Evolutionary conservation across 371 early-diverging fungal genomes (phyloP).

Genomic region (Gilbertella persicaria): DNA sequence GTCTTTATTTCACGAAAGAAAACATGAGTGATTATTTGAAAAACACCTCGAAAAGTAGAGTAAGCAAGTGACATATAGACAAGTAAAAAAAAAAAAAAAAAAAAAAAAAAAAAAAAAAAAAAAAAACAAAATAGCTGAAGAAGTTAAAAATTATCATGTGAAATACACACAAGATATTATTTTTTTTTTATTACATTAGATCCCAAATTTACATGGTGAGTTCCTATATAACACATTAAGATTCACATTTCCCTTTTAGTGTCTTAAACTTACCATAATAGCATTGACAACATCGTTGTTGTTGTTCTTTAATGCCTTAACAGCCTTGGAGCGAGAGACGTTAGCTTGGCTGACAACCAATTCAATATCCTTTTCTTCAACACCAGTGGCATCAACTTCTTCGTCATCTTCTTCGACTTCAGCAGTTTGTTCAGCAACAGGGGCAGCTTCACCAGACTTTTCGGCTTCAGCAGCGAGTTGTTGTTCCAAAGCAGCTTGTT

Average conservation of each 20-base stretch:
- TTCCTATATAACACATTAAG: slow-evolving; percentile 6
- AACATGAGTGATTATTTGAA: slow-evolving; percentile 62
- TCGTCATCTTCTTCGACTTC: slow-evolving; percentile 63
- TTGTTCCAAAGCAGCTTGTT: slow-evolving; percentile 66
- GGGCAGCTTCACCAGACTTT: slow-evolving; percentile 43
- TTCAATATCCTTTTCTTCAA: slow-evolving; percentile 91
- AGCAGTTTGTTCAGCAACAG: slow-evolving; percentile 33
- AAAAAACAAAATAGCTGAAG: no score
- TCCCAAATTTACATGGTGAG: slow-evolving; percentile 33
- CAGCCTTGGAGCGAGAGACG: slow-evolving; percentile 86
- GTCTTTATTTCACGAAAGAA: slow-evolving; percentile 90
- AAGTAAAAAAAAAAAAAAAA: no score
- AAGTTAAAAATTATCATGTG: no score
- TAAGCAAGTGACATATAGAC: no score
- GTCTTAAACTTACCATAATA: slow-evolving; percentile 87
- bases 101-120: no score
- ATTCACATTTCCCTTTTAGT: no score
- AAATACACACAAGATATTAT: no score
- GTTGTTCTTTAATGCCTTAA: slow-evolving; percentile 88
- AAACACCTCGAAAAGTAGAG: slow-evolving; percentile 33
- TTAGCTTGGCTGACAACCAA: slow-evolving; percentile 92
- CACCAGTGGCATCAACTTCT: slow-evolving; percentile 71
- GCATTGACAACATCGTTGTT: slow-evolving; percentile 94
- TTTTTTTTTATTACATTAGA: not conserved
- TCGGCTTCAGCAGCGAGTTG: slow-evolving; percentile 59